A percentile compares a stretch with the other conserved stretches of the same genome.
Conservation (phyloP, 352 stramenopile species). For the Globisporangium yorkense region DNA sequence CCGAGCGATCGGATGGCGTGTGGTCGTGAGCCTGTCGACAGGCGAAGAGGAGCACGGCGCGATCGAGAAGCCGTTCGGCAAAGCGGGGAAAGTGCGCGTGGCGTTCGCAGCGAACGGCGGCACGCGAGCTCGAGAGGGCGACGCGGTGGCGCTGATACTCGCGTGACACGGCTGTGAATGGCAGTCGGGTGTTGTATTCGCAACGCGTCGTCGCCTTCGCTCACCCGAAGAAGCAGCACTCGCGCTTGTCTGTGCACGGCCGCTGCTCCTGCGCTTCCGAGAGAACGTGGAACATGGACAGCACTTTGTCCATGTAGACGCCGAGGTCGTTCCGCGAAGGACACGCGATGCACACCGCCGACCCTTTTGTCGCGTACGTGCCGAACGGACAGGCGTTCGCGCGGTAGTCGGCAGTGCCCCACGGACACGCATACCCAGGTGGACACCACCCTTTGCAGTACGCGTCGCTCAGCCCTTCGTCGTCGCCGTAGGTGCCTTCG, state of each 20-base stretch:
- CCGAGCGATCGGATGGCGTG: slow-evolving; percentile 18
- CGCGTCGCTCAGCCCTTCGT: slow-evolving; percentile 33
- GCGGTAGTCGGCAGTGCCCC: slow-evolving; percentile 40
- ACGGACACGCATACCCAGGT: slow-evolving; percentile 59
- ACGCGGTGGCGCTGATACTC: slow-evolving; percentile 8
- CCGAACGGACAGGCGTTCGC: slow-evolving; percentile 32
- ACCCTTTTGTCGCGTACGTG: slow-evolving; percentile 39
- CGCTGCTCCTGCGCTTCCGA: slow-evolving; percentile 10
- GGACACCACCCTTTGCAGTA: slow-evolving; percentile 67
- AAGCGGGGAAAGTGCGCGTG: slow-evolving; percentile 69
- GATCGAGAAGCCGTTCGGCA: slow-evolving; percentile 73
- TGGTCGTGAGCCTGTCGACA: slow-evolving; percentile 19
- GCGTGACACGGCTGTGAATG: neutral
- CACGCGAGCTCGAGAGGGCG: slow-evolving; percentile 39
- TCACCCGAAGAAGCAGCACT: slow-evolving; percentile 47
- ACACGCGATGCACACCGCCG: slow-evolving; percentile 38
- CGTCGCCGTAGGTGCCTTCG: slow-evolving; percentile 54
- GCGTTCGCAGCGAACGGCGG: slow-evolving; percentile 34
- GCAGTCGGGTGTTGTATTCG: too few relatives aligned
- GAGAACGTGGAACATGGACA: slow-evolving; percentile 19
- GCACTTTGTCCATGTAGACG: slow-evolving; percentile 15
- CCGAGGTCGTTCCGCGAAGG: slow-evolving; percentile 16
- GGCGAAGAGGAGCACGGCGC: slow-evolving; percentile 23
- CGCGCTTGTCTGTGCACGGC: slow-evolving; percentile 28
- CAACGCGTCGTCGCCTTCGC: neutral